Conservation (phyloP, 2,329 filamentous ascomycete genomes). For the Pseudopithomyces chartarum region DNA sequence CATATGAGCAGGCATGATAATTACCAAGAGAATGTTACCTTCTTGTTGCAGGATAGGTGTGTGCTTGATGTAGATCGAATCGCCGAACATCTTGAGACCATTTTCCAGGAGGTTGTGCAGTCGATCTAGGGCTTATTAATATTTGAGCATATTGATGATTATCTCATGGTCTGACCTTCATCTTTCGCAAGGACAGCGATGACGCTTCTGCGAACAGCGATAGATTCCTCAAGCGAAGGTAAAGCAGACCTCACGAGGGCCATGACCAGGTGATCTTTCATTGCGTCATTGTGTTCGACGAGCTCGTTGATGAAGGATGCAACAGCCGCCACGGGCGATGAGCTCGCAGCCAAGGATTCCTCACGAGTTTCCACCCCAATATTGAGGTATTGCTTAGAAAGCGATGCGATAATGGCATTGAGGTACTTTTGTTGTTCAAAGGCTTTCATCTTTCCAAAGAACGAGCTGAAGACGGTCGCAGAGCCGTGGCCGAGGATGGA, state of each 20-base stretch:
- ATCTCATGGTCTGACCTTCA: slow-evolving; percentile 41
- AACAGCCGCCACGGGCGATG: slow-evolving; percentile 27
- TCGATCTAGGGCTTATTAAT: slow-evolving; percentile 39
- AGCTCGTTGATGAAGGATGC: slow-evolving; percentile 30
- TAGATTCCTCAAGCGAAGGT: slow-evolving; percentile 33
- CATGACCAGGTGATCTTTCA: slow-evolving; percentile 37
- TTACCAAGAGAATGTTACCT: slow-evolving; percentile 55
- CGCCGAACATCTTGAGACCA: slow-evolving; percentile 75
- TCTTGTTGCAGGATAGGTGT: slow-evolving; percentile 86
- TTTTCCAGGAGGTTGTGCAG: slow-evolving; percentile 68
- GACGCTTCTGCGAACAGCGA: slow-evolving; percentile 42
- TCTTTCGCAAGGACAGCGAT: slow-evolving; percentile 47
- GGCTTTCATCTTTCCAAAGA: slow-evolving; percentile 51
- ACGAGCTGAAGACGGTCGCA: slow-evolving; percentile 27
- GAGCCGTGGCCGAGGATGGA: slow-evolving; percentile 18
- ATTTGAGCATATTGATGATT: background rate
- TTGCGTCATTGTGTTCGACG: slow-evolving; percentile 29
- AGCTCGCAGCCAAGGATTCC: slow-evolving; percentile 17
- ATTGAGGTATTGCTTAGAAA: slow-evolving; percentile 28
- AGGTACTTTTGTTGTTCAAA: slow-evolving; percentile 56
- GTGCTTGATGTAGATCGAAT: slow-evolving; percentile 85
- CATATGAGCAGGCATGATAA: slow-evolving; percentile 13
- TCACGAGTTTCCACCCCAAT: slow-evolving; percentile 13
- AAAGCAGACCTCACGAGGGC: slow-evolving; percentile 48
- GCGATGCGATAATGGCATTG: slow-evolving; percentile 35